Base-by-base conservation (phyloP, 805 yeast species). In the Ogataea neopini region DNA sequence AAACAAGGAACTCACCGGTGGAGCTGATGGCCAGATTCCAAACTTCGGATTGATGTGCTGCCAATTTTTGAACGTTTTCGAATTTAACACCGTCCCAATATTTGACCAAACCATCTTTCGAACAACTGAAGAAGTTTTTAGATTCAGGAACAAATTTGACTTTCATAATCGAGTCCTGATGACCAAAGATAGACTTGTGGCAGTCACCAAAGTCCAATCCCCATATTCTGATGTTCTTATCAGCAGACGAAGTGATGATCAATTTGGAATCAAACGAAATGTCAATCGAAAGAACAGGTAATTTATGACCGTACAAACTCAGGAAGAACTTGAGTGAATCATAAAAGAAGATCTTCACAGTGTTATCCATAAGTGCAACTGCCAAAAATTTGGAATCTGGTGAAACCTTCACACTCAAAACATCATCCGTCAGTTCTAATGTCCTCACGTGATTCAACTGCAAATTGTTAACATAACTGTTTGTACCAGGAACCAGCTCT, bases 71-170 rank as follows among this genome's bases (percentile, higher is more conserved):
- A 52, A 94, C 81, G 66, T 92, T 87, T 58, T 88, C 97, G 66
- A 94, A 94, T 68, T 94, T 94, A 59, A 88, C 95, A 55, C 98
- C 99, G 67, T 94, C 99, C 99, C 99, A 94, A 67, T 89, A 90
- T 68, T 94, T 94, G 47, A 94, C 79, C 50, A 85, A 68, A 11
- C 87, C 90, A 68, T 94, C 99, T 62, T 94, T 94, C 28, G 92
- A 84, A 48, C 88, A 83, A 47, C 96, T 84, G 70, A 94, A 87
- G 67, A 94, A 91, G 65, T 91, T 81, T 64, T 92, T 96, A 11
- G 87, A 76, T n/a, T 81, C 83, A 1, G 95, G 92, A 43, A 90
- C 75, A 61, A 94, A 94, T 51, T 73, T 78, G 25, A 92, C 96
- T 53, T 78, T 76, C 96, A 92, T 88, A 49, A 94, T 88, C 3